phyloP scores from a whole-genome alignment of 31 red algal genomes.

The Asparagopsis taxiformis region DNA sequence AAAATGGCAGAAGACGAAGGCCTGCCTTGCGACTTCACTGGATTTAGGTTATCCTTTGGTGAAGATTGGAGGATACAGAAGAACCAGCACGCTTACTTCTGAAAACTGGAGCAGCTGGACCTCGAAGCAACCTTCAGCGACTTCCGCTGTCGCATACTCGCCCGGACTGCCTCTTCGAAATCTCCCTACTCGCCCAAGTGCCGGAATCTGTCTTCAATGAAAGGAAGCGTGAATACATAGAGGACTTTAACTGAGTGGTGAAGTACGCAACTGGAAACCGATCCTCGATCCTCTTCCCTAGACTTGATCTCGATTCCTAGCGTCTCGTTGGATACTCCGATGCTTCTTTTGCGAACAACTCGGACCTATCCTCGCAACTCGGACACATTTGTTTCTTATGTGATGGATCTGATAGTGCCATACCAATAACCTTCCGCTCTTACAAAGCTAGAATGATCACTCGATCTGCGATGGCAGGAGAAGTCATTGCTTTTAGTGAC shows the following conservation, averaged over 20 bases:
- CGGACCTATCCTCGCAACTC: neutral
- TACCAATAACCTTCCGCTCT: neutral
- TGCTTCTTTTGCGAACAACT: neutral
- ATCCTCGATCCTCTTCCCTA: neutral
- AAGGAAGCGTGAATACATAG: neutral
- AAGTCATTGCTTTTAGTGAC: neutral
- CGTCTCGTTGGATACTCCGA: neutral
- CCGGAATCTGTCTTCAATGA: neutral
- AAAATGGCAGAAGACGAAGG: neutral
- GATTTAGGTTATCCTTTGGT: neutral
- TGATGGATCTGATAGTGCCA: neutral
- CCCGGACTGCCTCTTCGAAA: neutral
- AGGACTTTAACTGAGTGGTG: neutral
- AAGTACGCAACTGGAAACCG: neutral
- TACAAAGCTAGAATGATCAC: neutral
- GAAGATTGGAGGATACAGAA: neutral
- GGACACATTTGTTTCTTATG: neutral
- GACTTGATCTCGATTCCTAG: neutral
- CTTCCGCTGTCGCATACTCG: neutral
- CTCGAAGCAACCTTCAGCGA: neutral
- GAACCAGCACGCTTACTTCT: neutral
- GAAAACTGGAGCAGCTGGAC: neutral
- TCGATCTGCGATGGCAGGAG: neutral
- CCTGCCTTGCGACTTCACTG: neutral
- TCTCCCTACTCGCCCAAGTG: neutral